Conservation (phyloP, 352 stramenopile species). For the Pythium aphanidermatum region DNA sequence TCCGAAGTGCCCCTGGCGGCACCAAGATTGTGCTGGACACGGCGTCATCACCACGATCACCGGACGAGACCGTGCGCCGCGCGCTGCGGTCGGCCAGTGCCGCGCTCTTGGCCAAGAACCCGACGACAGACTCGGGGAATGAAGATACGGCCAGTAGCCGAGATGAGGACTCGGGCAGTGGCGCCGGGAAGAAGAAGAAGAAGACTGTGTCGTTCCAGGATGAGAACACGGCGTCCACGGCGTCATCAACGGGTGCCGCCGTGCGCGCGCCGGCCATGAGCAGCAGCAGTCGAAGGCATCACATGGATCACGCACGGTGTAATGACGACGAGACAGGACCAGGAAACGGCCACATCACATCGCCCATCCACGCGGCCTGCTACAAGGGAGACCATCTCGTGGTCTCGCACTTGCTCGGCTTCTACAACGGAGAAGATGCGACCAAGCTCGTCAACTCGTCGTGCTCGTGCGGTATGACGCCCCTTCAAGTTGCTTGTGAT, state of each 20-base stretch:
- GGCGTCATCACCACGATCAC: conserved; percentile 8
- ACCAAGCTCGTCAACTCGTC: conserved; percentile 61
- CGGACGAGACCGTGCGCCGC: conserved; percentile 11
- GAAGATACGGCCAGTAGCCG: conserved; percentile 8
- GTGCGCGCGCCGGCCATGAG: background rate
- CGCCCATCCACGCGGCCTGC: conserved; percentile 65
- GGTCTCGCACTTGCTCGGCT: conserved; percentile 67
- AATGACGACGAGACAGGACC: conserved; percentile 8
- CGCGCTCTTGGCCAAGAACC: conserved; percentile 13
- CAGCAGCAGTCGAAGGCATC: background rate
- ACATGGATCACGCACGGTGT: conserved; percentile 14
- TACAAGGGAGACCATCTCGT: conserved; percentile 47
- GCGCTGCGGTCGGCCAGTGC: conserved; percentile 23
- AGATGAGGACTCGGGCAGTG: conserved; percentile 3
- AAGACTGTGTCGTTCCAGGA: conserved; percentile 60
- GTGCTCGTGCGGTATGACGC: conserved; percentile 62
- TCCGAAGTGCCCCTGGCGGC: conserved; percentile 46
- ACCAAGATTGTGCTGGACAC: conserved; percentile 33
- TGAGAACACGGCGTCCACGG: conserved; percentile 9
- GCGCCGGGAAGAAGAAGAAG: conserved; percentile 28
- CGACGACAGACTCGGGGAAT: background rate
- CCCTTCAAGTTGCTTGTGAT: conserved; percentile 63
- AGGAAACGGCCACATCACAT: conserved; percentile 27
- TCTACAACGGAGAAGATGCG: conserved; percentile 50
- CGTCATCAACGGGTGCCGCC: conserved; percentile 9